phyloP scores from a whole-genome alignment of 352 stramenopile genomes.

The Phytopythium litorale region DNA sequence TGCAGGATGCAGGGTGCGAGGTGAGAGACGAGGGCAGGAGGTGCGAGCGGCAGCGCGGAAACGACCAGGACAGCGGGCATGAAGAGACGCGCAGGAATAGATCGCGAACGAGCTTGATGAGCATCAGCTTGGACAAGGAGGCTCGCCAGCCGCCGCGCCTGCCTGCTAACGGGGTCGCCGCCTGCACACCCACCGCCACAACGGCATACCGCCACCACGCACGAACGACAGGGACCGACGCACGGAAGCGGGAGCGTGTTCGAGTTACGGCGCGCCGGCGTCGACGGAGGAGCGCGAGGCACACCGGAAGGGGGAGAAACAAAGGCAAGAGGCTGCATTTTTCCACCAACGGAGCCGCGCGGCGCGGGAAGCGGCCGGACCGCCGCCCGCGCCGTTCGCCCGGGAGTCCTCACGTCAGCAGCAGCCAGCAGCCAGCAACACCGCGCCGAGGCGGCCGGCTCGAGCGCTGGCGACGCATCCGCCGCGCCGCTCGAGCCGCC shows the following conservation, averaged over 20 bases:
- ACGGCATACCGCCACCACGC: not conserved
- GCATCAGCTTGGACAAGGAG: not conserved
- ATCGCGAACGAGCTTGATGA: not conserved
- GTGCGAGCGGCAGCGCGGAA: not conserved
- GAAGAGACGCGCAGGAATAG: not conserved
- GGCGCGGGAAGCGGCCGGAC: not conserved
- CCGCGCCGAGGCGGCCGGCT: not conserved
- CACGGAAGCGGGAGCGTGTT: constrained; percentile 5
- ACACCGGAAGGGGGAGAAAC: constrained; percentile 1
- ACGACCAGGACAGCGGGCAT: not conserved
- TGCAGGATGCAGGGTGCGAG: too few species aligned
- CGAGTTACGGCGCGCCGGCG: constrained; percentile 1
- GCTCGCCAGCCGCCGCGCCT: too few species aligned
- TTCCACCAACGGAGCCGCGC: not conserved
- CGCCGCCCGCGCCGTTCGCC: not conserved
- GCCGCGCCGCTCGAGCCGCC: not conserved
- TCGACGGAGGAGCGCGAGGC: not conserved
- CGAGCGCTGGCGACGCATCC: not conserved
- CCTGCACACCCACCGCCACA: not conserved
- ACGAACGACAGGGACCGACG: not conserved
- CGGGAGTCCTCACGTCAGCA: not conserved
- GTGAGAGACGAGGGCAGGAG: not conserved
- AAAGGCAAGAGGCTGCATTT: constrained; percentile 3
- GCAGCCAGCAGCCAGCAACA: not conserved
- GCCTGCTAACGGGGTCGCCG: not conserved